phyloP scores from a whole-genome alignment of 164 flowering plant species.

The Saururus chinensis region DNA sequence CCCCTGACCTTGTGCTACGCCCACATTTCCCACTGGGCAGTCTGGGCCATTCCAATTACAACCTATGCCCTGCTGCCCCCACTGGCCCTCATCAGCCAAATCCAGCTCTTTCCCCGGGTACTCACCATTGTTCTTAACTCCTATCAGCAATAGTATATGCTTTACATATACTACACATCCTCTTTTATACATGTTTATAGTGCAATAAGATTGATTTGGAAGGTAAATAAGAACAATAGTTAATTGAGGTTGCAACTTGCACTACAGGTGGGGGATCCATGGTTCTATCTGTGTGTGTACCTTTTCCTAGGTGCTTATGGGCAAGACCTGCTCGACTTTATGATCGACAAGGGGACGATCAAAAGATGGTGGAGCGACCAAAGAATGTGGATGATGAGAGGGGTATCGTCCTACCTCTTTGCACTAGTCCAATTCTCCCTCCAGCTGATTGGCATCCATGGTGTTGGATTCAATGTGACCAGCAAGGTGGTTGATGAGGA shows the following conservation, averaged over 20 bases:
- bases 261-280: slow-evolving; percentile 37
- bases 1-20: slow-evolving; percentile 12
- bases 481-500: slow-evolving; percentile 45
- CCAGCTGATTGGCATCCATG: slow-evolving; percentile 26
- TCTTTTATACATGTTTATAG: no score
- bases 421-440: slow-evolving; percentile 30
- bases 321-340: slow-evolving; percentile 42
- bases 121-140: background rate
- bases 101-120: slow-evolving; percentile 61
- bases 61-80: slow-evolving; percentile 57
- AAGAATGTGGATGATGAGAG: slow-evolving; percentile 63
- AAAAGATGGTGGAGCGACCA: slow-evolving; percentile 68
- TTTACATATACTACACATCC: no score
- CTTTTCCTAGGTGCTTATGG: slow-evolving; percentile 44
- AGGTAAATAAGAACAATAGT: background rate
- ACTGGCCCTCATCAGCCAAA: slow-evolving; percentile 38
- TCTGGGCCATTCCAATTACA: slow-evolving; percentile 36
- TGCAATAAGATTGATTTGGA: no score
- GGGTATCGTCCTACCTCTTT: slow-evolving; percentile 39
- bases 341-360: slow-evolving; percentile 19
- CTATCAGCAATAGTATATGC: background rate
- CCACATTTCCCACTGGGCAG: slow-evolving; percentile 30
- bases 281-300: slow-evolving; percentile 39
- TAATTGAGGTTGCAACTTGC: background rate
- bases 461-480: slow-evolving; percentile 49